Evolutionary conservation across 2,329 filamentous ascomycete species (phyloP).

Genomic region (Neofusicoccum laricinum): DNA sequence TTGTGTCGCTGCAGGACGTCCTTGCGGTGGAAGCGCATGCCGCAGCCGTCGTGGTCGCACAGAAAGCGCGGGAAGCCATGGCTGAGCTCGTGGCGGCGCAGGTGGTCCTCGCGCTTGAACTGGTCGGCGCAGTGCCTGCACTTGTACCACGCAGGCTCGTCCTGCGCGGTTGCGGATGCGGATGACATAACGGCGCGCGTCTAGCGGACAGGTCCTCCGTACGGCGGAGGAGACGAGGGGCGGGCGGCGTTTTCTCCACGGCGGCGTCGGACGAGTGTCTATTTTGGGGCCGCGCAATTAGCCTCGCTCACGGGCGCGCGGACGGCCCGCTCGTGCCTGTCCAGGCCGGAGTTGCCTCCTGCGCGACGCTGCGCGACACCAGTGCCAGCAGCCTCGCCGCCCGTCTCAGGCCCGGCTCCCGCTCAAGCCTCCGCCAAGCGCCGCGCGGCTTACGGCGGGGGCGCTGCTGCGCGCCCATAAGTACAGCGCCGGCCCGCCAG

Average conservation of each 20-base stretch:
- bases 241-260: slow-evolving; percentile 13
- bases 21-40: slow-evolving; percentile 19
- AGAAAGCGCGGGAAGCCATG: slow-evolving; percentile 18
- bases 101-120: slow-evolving; percentile 19
- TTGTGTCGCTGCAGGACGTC: slow-evolving; percentile 19
- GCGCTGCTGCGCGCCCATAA: background rate
- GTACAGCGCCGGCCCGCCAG: background rate
- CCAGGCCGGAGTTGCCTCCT: slow-evolving; percentile 11
- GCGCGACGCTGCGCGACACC: background rate
- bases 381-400: too few relatives aligned
- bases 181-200: slow-evolving; percentile 14
- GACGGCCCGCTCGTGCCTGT: slow-evolving; percentile 4
- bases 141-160: slow-evolving; percentile 16
- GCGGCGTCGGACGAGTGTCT: background rate
- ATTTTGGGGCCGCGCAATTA: background rate
- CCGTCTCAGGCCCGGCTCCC: background rate
- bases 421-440: background rate
- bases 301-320: slow-evolving; percentile 1
- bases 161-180: background rate
- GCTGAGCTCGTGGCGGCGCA: slow-evolving; percentile 19
- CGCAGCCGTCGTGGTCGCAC: slow-evolving; percentile 17
- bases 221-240: slow-evolving; percentile 16
- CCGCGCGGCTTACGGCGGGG: background rate
- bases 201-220: slow-evolving; percentile 6
- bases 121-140: slow-evolving; percentile 17